Base-by-base conservation (phyloP, 148 eudicot genomes). In the Rhododendron ferrugineum region DNA sequence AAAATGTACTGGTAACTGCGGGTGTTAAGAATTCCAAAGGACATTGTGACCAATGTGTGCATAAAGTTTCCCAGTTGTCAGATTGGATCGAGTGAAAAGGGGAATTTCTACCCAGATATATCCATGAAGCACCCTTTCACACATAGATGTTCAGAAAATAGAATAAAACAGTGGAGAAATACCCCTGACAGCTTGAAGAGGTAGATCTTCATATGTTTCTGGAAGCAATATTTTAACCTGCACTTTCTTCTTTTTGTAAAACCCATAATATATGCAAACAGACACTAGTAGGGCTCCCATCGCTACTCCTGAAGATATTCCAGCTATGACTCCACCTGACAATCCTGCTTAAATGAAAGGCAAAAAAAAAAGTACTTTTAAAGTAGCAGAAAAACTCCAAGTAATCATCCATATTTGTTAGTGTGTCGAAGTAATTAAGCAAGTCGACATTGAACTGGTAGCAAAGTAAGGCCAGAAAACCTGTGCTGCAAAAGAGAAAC, bases 401-500 rank as follows among this genome's bases (percentile, higher is more conserved):
- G 72, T 32, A 74, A 64, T 22, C 73, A 40, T 42, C 75, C 60
- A 85, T 47, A 75, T 88, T 68, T 34, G 54, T 28, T 2, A 26
- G 68, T 42, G 15, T 58, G 23, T 22, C 36, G 0, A 7, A 42
- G 58, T n/a, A 86, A 66, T 73, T 64, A 66, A 81, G 66, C 54
- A 58, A 49, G 16, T 68, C 79, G 42, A 79, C 30, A 73, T 47
- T n/a, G 83, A 74, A 86, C 62, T 74, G 85, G 85, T 74, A 56
- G 80, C 82, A 88, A 78, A 79, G 86, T 7, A 89, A 84, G 40
- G 62, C 78, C 60, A 88, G 62, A 15, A 50, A 82, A 90, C 88
- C 89, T 81, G 88, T 50, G 87, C 98, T 94, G 95, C 91, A 93
- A 85, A 84, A 76, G 77, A 82, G 52, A 80, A 73, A 79, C 49